Conservation (phyloP, 805 yeast genomes). For the Yueomyces sp. region DNA sequence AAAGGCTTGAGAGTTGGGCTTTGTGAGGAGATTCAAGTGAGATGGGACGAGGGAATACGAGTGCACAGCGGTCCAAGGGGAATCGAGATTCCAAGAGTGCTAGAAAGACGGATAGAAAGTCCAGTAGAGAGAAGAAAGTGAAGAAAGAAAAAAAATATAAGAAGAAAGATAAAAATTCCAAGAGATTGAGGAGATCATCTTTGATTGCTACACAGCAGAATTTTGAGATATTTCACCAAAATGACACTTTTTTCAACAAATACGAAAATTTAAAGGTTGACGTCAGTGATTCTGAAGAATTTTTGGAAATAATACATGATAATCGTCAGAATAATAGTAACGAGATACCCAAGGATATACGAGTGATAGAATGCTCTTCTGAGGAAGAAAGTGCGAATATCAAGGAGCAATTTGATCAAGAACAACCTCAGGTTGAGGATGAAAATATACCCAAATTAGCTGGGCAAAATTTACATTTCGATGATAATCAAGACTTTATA, state of each 20-base stretch:
- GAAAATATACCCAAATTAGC: background rate
- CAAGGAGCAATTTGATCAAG: background rate
- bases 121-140: background rate
- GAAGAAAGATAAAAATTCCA: background rate
- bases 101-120: slow-evolving; percentile 3
- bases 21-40: too few species aligned
- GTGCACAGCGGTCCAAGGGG: too few species aligned
- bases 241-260: slow-evolving; percentile 15
- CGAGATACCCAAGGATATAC: slow-evolving; percentile 1
- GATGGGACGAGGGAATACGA: too few species aligned
- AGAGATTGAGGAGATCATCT: slow-evolving; percentile 19
- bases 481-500: slow-evolving; percentile 28
- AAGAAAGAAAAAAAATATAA: background rate
- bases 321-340: background rate
- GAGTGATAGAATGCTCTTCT: slow-evolving; percentile 5
- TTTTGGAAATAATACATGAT: background rate
- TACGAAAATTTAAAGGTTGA: slow-evolving; percentile 16
- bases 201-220: slow-evolving; percentile 18
- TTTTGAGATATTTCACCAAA: slow-evolving; percentile 16
- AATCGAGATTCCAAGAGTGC: too few species aligned
- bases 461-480: slow-evolving; percentile 1
- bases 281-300: slow-evolving; percentile 5
- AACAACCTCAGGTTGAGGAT: background rate
- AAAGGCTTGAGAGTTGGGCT: too few species aligned
- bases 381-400: background rate